A percentile compares a stretch with the other conserved stretches of the same genome.
phyloP scores from a whole-genome alignment of 2,329 filamentous ascomycete genomes.

The Hypoxylon rubiginosum region DNA sequence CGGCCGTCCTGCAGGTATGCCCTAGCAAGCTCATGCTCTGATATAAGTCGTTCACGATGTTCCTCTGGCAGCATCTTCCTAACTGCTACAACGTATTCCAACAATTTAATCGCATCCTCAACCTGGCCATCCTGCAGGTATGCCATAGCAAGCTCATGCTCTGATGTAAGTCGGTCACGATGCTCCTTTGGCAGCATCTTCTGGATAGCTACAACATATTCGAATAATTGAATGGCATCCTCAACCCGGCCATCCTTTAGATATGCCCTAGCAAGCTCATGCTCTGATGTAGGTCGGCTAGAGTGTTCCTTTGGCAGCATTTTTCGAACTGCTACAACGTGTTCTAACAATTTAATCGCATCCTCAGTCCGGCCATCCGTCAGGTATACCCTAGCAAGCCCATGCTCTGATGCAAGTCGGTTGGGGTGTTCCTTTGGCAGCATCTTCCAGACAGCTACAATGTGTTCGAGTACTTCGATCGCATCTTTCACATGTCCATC shows the following conservation, averaged over 20 bases:
- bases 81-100: neutral
- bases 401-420: too few relatives aligned
- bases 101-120: neutral
- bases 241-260: neutral
- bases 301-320: slow-evolving; percentile 21
- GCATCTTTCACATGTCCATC: slow-evolving; percentile 15
- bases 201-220: neutral
- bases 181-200: neutral
- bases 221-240: neutral
- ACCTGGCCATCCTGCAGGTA: neutral
- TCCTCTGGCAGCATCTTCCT: neutral
- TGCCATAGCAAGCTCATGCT: neutral
- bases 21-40: neutral
- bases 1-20: neutral
- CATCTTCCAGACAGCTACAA: too few relatives aligned
- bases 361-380: too few relatives aligned
- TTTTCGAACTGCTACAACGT: slow-evolving; percentile 34
- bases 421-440: too few relatives aligned
- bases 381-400: too few relatives aligned
- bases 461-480: too few relatives aligned
- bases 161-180: neutral
- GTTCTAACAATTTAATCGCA: slow-evolving; percentile 21
- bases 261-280: slow-evolving; percentile 6
- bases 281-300: slow-evolving; percentile 23
- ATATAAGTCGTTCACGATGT: neutral